These are phyloP conservation scores for Dendrostoma leiphaemia DNA, from an alignment of 2,329 filamentous ascomycete species.

Conservation along the genomic window DNA sequence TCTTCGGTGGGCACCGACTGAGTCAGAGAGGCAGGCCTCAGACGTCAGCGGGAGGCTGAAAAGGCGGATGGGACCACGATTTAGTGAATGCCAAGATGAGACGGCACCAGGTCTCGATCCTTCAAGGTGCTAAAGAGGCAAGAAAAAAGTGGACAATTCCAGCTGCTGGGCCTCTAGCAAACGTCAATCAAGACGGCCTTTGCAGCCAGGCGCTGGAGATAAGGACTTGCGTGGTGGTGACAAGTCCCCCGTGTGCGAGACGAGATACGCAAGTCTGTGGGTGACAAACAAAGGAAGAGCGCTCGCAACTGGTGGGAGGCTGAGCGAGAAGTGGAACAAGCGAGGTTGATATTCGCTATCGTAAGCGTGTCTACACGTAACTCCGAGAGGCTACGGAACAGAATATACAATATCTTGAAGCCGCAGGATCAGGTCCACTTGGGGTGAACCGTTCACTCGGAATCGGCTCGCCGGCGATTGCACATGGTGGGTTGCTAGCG, in stretches of 20 bases:
- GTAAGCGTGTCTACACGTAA: not conserved
- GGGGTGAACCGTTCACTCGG: too few relatives aligned
- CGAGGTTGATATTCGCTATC: not conserved
- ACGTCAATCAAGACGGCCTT: not conserved
- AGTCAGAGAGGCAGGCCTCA: not conserved
- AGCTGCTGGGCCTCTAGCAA: not conserved
- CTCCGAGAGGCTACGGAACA: not conserved
- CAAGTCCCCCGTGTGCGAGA: not conserved
- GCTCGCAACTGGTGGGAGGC: not conserved
- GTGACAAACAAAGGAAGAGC: not conserved
- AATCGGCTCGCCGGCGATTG: not conserved
- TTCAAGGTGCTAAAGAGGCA: conserved; percentile 1
- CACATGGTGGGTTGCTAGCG: not conserved
- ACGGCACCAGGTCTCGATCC: conserved; percentile 23
- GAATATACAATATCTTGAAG: not conserved
- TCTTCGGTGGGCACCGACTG: not conserved
- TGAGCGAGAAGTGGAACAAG: not conserved
- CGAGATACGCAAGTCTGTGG: not conserved
- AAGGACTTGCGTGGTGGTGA: not conserved
- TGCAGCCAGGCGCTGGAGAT: conserved; percentile 1
- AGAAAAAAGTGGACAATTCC: conserved; percentile 8
- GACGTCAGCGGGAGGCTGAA: conserved; percentile 26
- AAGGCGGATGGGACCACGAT: conserved; percentile 27
- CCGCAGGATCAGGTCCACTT: not conserved
- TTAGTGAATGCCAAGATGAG: conserved; percentile 30